Percentiles rank a stretch among this genome's conserved stretches.
Evolutionary conservation across 2,329 filamentous ascomycete genomes (phyloP).

Genomic region (Massarina eburnea): DNA sequence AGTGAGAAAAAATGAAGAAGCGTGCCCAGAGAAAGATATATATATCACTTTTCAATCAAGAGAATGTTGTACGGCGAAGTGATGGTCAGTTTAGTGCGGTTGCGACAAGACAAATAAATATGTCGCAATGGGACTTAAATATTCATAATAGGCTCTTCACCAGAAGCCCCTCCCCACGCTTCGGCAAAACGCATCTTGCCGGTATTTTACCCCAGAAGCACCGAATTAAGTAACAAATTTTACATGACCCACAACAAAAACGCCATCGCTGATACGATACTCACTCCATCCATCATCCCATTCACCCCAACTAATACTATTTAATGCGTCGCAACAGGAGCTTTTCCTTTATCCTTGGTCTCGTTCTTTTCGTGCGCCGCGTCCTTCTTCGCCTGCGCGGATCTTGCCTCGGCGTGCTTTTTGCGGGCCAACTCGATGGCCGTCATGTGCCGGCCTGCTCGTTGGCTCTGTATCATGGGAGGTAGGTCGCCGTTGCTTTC

Average conservation of each 20-base stretch:
- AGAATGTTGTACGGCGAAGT: neutral
- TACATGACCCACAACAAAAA: conserved; percentile 5
- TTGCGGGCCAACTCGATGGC: conserved; percentile 60
- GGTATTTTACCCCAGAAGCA: neutral
- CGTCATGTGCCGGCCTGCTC: conserved; percentile 31
- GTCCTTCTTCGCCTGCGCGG: conserved; percentile 36
- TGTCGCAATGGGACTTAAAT: conserved; percentile 15
- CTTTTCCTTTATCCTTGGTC: conserved; percentile 26
- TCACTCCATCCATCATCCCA: no score
- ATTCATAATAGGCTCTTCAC: neutral
- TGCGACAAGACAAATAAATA: conserved; percentile 4
- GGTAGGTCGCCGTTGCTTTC: conserved; percentile 41
- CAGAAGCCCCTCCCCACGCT: neutral
- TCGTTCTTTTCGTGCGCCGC: conserved; percentile 30
- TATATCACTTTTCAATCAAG: neutral
- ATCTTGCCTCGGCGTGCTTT: conserved; percentile 54
- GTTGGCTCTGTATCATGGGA: conserved; percentile 17
- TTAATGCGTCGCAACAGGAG: conserved; percentile 14
- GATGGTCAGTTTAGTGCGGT: no score
- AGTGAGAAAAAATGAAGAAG: neutral
- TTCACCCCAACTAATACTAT: neutral
- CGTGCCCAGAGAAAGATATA: neutral
- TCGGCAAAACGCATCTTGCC: neutral
- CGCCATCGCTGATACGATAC: conserved; percentile 12
- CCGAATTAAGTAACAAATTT: neutral